phyloP scores from a whole-genome alignment of 441 rosid genomes.

The Croton laevigatus region DNA sequence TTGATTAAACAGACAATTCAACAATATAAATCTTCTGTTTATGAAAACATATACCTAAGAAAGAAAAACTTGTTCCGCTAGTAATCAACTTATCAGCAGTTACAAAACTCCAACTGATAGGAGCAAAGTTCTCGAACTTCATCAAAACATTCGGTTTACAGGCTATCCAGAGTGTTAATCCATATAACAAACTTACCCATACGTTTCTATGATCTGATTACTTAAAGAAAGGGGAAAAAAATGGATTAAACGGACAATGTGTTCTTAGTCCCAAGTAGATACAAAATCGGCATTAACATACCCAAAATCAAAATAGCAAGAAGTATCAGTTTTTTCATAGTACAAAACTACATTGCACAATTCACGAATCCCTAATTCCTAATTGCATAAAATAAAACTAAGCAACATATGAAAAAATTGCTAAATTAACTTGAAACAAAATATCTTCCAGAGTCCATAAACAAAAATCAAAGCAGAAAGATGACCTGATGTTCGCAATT shows the following conservation, averaged over 20 bases:
- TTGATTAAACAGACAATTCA: neutral
- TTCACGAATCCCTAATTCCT: neutral
- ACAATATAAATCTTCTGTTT: neutral
- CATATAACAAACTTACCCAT: neutral
- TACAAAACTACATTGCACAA: too few species aligned
- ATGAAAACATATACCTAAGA: neutral
- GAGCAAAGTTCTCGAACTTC: neutral
- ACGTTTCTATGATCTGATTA: neutral
- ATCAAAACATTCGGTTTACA: neutral
- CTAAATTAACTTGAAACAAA: neutral
- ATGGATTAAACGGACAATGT: neutral
- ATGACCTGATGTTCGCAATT: constrained; percentile 88
- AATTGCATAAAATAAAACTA: neutral
- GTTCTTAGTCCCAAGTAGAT: too few species aligned
- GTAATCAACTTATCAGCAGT: neutral
- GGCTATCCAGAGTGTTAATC: neutral
- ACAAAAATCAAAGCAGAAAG: neutral
- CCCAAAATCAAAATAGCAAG: too few species aligned
- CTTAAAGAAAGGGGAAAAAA: neutral
- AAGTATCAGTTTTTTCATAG: too few species aligned
- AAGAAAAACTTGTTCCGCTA: neutral
- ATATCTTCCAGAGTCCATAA: neutral
- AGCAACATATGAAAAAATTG: neutral
- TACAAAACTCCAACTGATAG: neutral
- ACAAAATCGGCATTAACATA: too few species aligned